phyloP scores from a whole-genome alignment of 108 stramenopile species.

The Nannochloropsis oceanica region DNA sequence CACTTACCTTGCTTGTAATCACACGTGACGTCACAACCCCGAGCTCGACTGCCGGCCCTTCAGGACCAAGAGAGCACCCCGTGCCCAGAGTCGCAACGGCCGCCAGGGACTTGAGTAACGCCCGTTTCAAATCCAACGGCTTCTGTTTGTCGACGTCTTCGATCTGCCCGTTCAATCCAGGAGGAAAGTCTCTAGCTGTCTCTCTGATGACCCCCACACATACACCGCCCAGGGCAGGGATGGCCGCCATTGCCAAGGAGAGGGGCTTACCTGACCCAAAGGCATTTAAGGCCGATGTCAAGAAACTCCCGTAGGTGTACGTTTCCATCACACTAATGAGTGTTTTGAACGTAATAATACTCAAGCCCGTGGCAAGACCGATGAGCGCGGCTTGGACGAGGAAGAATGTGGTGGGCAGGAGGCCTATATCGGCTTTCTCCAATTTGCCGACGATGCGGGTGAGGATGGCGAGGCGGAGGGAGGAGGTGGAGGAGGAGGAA shows the following conservation, averaged over 20 bases:
- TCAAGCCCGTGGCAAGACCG: constrained; percentile 9
- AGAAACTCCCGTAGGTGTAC: constrained; percentile 8
- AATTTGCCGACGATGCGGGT: not conserved
- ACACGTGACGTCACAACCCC: constrained; percentile 40
- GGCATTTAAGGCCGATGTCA: not conserved
- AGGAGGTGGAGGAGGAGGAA: not conserved
- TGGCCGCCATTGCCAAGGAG: not conserved
- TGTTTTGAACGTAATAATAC: constrained; percentile 19
- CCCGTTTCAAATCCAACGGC: constrained; percentile 26
- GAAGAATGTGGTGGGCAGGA: not conserved
- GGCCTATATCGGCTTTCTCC: not conserved
- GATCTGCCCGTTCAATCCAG: constrained; percentile 17
- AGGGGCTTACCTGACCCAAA: not conserved
- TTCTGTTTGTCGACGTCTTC: constrained; percentile 26
- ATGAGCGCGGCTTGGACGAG: constrained; percentile 15
- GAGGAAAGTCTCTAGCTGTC: constrained; percentile 2
- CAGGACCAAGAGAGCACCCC: constrained; percentile 68
- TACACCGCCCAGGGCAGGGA: constrained; percentile 18
- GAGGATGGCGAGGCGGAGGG: not conserved
- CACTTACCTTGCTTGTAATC: not conserved
- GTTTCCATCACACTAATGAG: constrained; percentile 17
- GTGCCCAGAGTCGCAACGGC: constrained; percentile 69
- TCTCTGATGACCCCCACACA: constrained; percentile 15
- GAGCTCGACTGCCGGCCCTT: constrained; percentile 69
- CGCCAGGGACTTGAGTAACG: constrained; percentile 45